Base-by-base conservation (phyloP, 352 stramenopile genomes). In the Peronospora farinosa region DNA sequence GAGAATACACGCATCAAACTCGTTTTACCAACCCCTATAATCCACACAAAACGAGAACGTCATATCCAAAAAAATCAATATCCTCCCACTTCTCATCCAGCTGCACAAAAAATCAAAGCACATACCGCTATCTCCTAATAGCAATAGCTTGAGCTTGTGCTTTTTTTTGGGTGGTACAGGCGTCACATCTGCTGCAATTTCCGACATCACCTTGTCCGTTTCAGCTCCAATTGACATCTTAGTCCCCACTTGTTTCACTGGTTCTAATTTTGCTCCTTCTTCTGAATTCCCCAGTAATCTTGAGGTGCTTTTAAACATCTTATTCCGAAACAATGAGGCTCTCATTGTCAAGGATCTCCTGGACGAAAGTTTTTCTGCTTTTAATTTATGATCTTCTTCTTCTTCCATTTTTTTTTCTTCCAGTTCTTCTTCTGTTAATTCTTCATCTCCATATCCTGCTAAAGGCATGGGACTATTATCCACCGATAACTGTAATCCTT, bases 1-100 rank as follows among this genome's bases (percentile, higher is more conserved):
- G 83, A 95, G 47, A 95, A 97, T 8, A 95, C 86, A n/a, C 84
- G 77, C 78, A 97, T 95, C 33, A 97, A 57, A 69, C 83, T 96
- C 3, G 84, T 97, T 51, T 97, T 97, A 53, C 90, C 90, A 7
- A 97, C 90, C 2, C 84, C 84, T 80, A 42, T 7, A 44, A 10
- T 11, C 10, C 7, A 23, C 1, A 35, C 0, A 16, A n/a, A 43
- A 17, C 15, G 7, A 10, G 31, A 17, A 28, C 21, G 63, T 40
- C 16, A 45, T 7, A 37, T 19, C 27, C 31, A 27, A 5, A 27
- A 36, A 32, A 16, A 8, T 4, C 56, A 47, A 66, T 32, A 38
- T 38, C 33, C 37, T 33, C 28, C 19, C 38, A 21, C 39, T 40
- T 13, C 2, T 21, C 13, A 27, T 45, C 40, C 16, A 33, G 15